phyloP scores from a whole-genome alignment of 2,329 filamentous ascomycete species.

The Colletotrichum sp. region DNA sequence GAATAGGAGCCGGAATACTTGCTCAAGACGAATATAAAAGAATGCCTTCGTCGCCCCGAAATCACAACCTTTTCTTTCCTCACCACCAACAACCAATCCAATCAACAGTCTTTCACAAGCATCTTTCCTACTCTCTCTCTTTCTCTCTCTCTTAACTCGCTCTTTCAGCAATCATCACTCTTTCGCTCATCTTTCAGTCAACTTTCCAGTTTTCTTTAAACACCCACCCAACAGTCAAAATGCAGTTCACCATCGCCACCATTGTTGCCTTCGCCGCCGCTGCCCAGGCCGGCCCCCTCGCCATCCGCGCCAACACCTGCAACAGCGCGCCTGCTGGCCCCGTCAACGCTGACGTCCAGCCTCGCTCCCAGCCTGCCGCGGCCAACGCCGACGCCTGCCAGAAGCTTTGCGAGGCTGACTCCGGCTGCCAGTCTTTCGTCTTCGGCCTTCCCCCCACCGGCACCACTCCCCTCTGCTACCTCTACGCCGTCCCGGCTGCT shows the following conservation, averaged over 20 bases:
- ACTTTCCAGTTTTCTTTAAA: background rate
- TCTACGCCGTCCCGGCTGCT: slow-evolving; percentile 5
- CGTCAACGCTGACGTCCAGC: background rate
- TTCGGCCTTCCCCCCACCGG: background rate
- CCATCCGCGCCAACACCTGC: background rate
- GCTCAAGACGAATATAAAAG: background rate
- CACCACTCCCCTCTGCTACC: slow-evolving; percentile 1
- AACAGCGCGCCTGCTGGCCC: background rate
- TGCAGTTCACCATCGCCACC: slow-evolving; percentile 4
- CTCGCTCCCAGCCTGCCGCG: slow-evolving; percentile 3
- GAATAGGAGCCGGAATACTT: too few species aligned
- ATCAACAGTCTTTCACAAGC: background rate
- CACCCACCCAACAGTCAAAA: background rate
- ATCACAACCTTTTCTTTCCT: background rate
- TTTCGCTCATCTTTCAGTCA: background rate
- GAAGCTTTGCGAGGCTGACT: slow-evolving; percentile 8
- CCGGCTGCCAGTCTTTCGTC: background rate
- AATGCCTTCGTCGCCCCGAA: background rate
- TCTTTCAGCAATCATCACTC: background rate
- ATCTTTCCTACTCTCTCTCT: background rate
- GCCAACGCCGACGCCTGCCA: slow-evolving; percentile 8
- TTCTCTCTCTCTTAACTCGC: background rate
- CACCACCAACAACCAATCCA: background rate
- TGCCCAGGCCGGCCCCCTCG: slow-evolving; percentile 1
- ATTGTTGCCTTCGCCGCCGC: background rate